phyloP scores from a whole-genome alignment of 2,329 filamentous ascomycete species.

The Thelonectria olida region DNA sequence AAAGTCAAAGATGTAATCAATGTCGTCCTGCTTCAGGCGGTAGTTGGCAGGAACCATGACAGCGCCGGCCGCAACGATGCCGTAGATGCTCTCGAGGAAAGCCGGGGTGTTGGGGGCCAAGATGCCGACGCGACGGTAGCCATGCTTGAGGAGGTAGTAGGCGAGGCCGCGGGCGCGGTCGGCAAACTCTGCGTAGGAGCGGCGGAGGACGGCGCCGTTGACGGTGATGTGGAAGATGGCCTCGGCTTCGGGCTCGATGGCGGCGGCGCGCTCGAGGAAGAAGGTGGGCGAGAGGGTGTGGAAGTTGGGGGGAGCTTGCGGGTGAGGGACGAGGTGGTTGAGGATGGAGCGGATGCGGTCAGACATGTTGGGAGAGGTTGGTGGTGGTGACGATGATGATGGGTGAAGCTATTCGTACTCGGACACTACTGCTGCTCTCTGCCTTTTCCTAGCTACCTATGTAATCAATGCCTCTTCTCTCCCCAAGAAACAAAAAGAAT shows the following conservation, averaged over 20 bases:
- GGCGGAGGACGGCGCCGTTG: slow-evolving; percentile 76
- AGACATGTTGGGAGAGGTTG: slow-evolving; percentile 63
- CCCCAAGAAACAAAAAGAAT: not conserved
- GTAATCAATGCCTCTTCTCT: not conserved
- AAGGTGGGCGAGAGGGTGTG: slow-evolving; percentile 87
- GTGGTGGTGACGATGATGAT: not conserved
- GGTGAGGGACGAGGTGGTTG: slow-evolving; percentile 55
- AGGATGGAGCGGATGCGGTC: slow-evolving; percentile 67
- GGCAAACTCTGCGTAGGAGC: slow-evolving; percentile 83
- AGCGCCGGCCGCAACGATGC: slow-evolving; percentile 81
- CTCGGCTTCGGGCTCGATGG: slow-evolving; percentile 85
- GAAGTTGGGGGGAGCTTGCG: slow-evolving; percentile 64
- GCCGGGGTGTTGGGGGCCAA: slow-evolving; percentile 93
- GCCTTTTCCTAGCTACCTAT: slow-evolving; percentile 20
- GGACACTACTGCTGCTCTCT: slow-evolving; percentile 6
- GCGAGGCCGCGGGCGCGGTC: slow-evolving; percentile 88
- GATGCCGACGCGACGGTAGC: slow-evolving; percentile 81
- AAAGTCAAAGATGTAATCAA: slow-evolving; percentile 90
- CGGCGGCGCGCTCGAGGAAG: slow-evolving; percentile 86
- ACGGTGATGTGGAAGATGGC: slow-evolving; percentile 88
- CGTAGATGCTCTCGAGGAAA: slow-evolving; percentile 91
- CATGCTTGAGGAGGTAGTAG: slow-evolving; percentile 83
- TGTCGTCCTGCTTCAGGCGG: slow-evolving; percentile 81
- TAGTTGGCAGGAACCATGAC: slow-evolving; percentile 76
- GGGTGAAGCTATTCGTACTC: not conserved